A percentile compares a stretch with the other conserved stretches of the same genome.
These are phyloP conservation scores for Saccharomycopsis crataegensis DNA, from an alignment of 1,139 yeast species.

Conservation along the genomic window DNA sequence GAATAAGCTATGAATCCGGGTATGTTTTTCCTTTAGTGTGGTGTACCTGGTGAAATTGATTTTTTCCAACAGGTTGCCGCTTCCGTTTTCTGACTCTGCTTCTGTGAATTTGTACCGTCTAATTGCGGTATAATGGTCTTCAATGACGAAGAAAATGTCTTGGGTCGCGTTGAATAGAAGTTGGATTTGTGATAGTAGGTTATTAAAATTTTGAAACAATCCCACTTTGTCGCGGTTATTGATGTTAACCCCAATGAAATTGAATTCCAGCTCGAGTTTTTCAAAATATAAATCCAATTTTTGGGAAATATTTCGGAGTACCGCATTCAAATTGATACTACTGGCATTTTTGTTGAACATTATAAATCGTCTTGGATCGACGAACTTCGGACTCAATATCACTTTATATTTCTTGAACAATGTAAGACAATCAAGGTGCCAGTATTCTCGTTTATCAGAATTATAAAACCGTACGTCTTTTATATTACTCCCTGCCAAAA, in stretches of 20 bases:
- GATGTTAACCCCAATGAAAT: background rate
- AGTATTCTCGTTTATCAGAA: conserved; percentile 7
- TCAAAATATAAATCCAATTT: conserved; percentile 4
- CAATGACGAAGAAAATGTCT: conserved; percentile 1
- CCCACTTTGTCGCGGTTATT: background rate
- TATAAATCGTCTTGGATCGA: conserved; percentile 16
- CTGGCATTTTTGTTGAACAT: conserved; percentile 13
- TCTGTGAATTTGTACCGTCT: background rate
- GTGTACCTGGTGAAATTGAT: conserved; percentile 8
- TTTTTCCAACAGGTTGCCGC: background rate
- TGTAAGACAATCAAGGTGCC: conserved; percentile 16
- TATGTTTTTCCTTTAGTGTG: conserved; percentile 9
- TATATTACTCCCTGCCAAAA: conserved; percentile 12
- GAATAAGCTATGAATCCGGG: background rate
- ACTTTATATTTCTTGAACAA: conserved; percentile 11
- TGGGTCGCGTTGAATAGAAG: conserved; percentile 6
- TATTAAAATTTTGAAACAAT: background rate
- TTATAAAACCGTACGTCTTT: conserved; percentile 10
- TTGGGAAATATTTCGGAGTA: conserved; percentile 5
- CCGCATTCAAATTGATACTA: conserved; percentile 16
- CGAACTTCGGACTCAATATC: conserved; percentile 15
- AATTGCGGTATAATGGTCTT: background rate
- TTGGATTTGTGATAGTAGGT: background rate
- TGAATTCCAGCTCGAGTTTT: conserved; percentile 2
- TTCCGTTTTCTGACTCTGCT: background rate